These are phyloP conservation scores for Fusarium oxysporum DNA, from an alignment of 2,329 filamentous ascomycete species.

Conservation along the genomic window DNA sequence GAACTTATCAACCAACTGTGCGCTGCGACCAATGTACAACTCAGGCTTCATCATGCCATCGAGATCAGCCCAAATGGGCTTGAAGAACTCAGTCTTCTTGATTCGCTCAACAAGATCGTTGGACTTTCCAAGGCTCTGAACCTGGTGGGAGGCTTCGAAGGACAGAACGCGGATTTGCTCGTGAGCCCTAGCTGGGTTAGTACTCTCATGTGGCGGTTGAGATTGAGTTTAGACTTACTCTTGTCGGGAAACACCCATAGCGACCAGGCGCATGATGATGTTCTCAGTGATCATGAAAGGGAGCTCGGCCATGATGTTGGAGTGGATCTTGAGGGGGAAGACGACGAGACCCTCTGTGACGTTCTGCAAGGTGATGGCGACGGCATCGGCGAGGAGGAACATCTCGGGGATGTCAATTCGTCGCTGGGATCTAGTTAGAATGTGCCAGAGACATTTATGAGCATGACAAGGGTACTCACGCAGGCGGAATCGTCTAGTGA, in stretches of 20 bases:
- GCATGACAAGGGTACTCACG: not conserved
- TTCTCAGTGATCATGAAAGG: slow-evolving; percentile 38
- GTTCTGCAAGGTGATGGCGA: slow-evolving; percentile 30
- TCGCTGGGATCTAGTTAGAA: not conserved
- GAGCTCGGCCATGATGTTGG: slow-evolving; percentile 19
- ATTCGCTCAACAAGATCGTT: slow-evolving; percentile 38
- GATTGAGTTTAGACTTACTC: not conserved
- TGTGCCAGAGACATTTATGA: too few relatives aligned
- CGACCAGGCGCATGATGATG: slow-evolving; percentile 36
- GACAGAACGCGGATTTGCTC: slow-evolving; percentile 38
- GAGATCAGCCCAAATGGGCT: slow-evolving; percentile 33
- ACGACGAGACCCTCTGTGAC: slow-evolving; percentile 38
- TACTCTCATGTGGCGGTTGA: too few relatives aligned
- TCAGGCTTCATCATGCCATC: slow-evolving; percentile 30
- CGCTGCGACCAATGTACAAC: slow-evolving; percentile 32
- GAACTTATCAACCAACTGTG: slow-evolving; percentile 26
- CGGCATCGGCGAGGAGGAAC: slow-evolving; percentile 32
- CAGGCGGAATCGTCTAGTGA: slow-evolving; percentile 23
- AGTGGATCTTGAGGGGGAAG: slow-evolving; percentile 24
- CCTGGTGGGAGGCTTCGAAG: slow-evolving; percentile 29
- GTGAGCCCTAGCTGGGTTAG: slow-evolving; percentile 9
- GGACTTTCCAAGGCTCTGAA: slow-evolving; percentile 28
- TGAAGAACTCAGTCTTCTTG: slow-evolving; percentile 37
- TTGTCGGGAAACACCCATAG: slow-evolving; percentile 30
- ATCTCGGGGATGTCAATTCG: slow-evolving; percentile 35